phyloP scores from a whole-genome alignment of 1,284 basidiomycete genomes.

The Papiliotrema laurentii region DNA sequence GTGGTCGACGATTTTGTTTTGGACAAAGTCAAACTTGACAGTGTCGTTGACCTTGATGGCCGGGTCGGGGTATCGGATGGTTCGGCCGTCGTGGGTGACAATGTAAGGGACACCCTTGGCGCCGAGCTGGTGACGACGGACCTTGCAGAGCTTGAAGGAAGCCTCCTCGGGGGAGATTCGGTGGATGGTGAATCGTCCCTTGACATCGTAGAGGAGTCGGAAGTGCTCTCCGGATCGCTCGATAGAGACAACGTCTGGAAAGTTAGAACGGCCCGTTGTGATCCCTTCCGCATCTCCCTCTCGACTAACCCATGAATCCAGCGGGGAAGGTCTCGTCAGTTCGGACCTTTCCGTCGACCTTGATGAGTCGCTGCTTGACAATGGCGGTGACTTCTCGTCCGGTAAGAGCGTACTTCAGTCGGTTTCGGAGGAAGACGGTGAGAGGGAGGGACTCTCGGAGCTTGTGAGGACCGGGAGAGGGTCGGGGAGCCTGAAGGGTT shows the following conservation, averaged over 20 bases:
- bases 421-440: constrained; percentile 95
- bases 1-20: constrained; percentile 90
- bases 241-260: constrained; percentile 85
- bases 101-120: constrained; percentile 92
- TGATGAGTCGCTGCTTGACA: constrained; percentile 93
- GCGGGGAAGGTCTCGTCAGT: constrained; percentile 96
- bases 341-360: constrained; percentile 98
- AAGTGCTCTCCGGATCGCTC: constrained; percentile 99
- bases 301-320: constrained; percentile 83
- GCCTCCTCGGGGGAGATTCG: constrained; percentile 99
- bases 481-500: constrained; percentile 77
- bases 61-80: constrained; percentile 99
- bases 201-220: constrained; percentile 98
- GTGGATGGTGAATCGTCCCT: constrained; percentile 99
- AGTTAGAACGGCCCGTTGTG: too few species aligned
- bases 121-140: constrained; percentile 86
- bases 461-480: constrained; percentile 97
- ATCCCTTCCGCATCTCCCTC: too few species aligned
- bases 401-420: constrained; percentile 97
- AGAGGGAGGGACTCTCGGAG: constrained; percentile 94
- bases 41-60: constrained; percentile 95
- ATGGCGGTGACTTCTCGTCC: constrained; percentile 94
- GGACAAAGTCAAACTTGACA: constrained; percentile 92
- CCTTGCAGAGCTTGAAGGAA: constrained; percentile 96
- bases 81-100: constrained; percentile 98